Evolutionary conservation across 2,329 filamentous ascomycete species (phyloP).

Genomic region (Celoporthe dispersa): DNA sequence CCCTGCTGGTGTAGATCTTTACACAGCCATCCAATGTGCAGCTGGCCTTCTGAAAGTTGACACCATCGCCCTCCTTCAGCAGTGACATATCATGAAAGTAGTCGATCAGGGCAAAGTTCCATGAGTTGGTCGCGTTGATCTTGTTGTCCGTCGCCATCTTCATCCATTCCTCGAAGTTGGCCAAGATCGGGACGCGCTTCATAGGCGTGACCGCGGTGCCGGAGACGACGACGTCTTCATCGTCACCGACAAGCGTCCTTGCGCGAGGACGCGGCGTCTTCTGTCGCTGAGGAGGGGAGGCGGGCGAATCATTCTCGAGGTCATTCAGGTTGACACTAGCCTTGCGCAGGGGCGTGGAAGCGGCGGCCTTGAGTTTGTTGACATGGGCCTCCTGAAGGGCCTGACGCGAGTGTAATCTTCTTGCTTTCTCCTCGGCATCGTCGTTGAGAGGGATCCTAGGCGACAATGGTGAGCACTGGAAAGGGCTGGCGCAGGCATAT

Average conservation of each 20-base stretch:
- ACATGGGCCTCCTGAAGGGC: constrained; percentile 88
- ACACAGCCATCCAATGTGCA: constrained; percentile 97
- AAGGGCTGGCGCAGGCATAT: neutral
- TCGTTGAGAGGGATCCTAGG: constrained; percentile 92
- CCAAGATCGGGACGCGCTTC: constrained; percentile 93
- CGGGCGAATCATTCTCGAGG: constrained; percentile 59
- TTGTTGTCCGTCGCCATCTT: constrained; percentile 99
- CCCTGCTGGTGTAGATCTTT: constrained; percentile 98
- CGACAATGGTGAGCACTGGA: constrained; percentile 7
- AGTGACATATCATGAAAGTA: constrained; percentile 99
- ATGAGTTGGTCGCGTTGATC: constrained; percentile 97
- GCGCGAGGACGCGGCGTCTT: constrained; percentile 54
- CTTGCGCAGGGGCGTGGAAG: constrained; percentile 70
- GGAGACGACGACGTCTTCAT: constrained; percentile 68
- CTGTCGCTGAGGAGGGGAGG: constrained; percentile 51
- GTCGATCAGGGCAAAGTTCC: constrained; percentile 99
- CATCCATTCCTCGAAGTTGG: constrained; percentile 99
- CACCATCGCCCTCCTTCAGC: constrained; percentile 91
- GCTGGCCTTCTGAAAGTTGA: constrained; percentile 98
- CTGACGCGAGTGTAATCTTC: constrained; percentile 83
- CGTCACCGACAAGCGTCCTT: constrained; percentile 43
- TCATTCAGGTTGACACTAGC: constrained; percentile 62
- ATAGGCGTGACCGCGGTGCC: constrained; percentile 86
- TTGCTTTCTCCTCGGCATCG: constrained; percentile 89
- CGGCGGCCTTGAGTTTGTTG: constrained; percentile 86